Conservation (phyloP, 2,329 filamentous ascomycete species). For the Rhynchosporium agropyri region DNA sequence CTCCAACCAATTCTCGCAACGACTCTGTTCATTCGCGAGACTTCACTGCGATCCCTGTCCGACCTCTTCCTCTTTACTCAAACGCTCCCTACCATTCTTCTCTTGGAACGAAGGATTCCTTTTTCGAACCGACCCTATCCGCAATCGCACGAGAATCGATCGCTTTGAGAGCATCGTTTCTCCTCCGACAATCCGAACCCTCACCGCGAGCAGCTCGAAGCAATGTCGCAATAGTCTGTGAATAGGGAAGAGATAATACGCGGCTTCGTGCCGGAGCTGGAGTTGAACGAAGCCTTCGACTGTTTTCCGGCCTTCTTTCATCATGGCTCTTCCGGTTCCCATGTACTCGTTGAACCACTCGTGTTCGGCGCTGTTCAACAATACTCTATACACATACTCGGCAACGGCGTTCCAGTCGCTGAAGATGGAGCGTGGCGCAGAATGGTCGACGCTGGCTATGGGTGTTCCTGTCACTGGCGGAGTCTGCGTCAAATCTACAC, state of each 20-base stretch:
- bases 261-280: slow-evolving; percentile 24
- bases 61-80: not conserved
- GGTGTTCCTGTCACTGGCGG: slow-evolving; percentile 74
- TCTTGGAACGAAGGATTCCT: slow-evolving; percentile 21
- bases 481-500: slow-evolving; percentile 72
- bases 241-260: slow-evolving; percentile 25
- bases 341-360: slow-evolving; percentile 70
- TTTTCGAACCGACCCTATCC: slow-evolving; percentile 30
- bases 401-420: slow-evolving; percentile 75
- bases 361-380: slow-evolving; percentile 79
- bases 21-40: slow-evolving; percentile 16
- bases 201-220: slow-evolving; percentile 23
- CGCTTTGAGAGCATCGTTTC: slow-evolving; percentile 37
- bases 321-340: slow-evolving; percentile 62
- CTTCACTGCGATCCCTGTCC: slow-evolving; percentile 15
- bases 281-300: slow-evolving; percentile 26
- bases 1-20: slow-evolving; percentile 15
- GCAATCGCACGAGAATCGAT: slow-evolving; percentile 25
- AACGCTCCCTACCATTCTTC: slow-evolving; percentile 6
- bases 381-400: slow-evolving; percentile 84
- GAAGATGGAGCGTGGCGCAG: slow-evolving; percentile 64
- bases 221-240: slow-evolving; percentile 35
- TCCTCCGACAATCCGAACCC: slow-evolving; percentile 20
- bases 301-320: slow-evolving; percentile 13
- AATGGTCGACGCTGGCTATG: slow-evolving; percentile 68